Percentiles rank a stretch among this genome's conserved stretches.
Conservation (phyloP, 2,329 filamentous ascomycete species). For the Botrytis pseudocinerea region DNA sequence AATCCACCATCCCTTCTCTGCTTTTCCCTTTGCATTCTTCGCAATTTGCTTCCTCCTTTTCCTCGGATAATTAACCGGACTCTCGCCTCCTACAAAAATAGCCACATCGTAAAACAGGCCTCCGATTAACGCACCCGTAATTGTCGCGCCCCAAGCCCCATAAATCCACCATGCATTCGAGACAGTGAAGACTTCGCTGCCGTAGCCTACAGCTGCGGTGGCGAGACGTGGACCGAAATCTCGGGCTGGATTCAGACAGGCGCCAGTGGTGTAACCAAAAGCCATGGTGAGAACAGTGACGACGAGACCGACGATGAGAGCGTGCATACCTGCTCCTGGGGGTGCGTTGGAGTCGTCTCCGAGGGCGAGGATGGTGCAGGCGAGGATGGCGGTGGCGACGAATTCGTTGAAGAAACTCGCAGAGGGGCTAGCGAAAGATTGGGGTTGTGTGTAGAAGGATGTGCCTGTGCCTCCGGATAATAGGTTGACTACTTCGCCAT, state of each 20-base stretch:
- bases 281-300: constrained; percentile 43
- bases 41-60: constrained; percentile 38
- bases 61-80: constrained; percentile 52
- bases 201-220: constrained; percentile 48
- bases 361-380: constrained; percentile 46
- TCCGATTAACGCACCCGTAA: constrained; percentile 45
- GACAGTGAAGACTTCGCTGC: constrained; percentile 43
- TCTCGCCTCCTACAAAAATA: constrained; percentile 53
- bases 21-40: constrained; percentile 48
- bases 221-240: constrained; percentile 53
- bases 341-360: constrained; percentile 50
- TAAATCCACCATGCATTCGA: constrained; percentile 46
- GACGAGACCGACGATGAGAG: constrained; percentile 50
- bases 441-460: constrained; percentile 20
- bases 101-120: constrained; percentile 53
- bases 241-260: constrained; percentile 50
- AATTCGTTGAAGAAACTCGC: constrained; percentile 51
- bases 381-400: constrained; percentile 45
- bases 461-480: constrained; percentile 7
- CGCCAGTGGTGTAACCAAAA: constrained; percentile 50
- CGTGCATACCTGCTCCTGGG: constrained; percentile 52
- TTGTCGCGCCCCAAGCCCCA: constrained; percentile 45
- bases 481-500: constrained; percentile 2
- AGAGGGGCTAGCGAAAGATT: constrained; percentile 34
- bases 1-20: constrained; percentile 36